Conservation (phyloP, 139 green algal genomes). For the Astrephomene gubernaculifera region DNA sequence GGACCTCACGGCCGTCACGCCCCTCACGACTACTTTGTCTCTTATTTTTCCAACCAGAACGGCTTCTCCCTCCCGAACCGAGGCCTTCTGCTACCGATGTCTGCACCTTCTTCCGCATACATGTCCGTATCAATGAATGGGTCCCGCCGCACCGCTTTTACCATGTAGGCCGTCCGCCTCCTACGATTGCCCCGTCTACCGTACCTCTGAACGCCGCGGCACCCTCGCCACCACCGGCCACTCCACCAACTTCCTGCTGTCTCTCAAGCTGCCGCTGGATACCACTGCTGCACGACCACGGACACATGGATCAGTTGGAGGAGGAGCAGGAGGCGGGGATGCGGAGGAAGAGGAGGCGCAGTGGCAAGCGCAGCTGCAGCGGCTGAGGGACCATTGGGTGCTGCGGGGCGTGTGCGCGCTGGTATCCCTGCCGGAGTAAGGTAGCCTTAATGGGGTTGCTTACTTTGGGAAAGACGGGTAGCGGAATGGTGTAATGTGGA, state of each 20-base stretch:
- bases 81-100: background rate
- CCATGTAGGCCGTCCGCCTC: conserved; percentile 18
- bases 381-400: conserved; percentile 65
- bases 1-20: too few relatives aligned
- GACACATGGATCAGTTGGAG: too few relatives aligned
- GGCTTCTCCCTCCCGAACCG: too few relatives aligned
- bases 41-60: too few relatives aligned
- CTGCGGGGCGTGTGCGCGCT: conserved; percentile 75
- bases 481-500: too few relatives aligned
- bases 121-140: background rate
- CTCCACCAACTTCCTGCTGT: conserved; percentile 86
- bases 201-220: conserved; percentile 74
- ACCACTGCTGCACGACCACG: background rate
- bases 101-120: background rate
- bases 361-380: too few relatives aligned
- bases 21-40: too few relatives aligned
- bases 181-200: conserved; percentile 83
- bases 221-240: conserved; percentile 79
- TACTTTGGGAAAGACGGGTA: too few relatives aligned
- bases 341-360: too few relatives aligned
- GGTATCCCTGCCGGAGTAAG: conserved; percentile 52
- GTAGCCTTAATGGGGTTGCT: too few relatives aligned
- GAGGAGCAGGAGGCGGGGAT: background rate
- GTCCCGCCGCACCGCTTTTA: background rate
- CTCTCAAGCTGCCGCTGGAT: conserved; percentile 62